phyloP scores from a whole-genome alignment of 106 monocot genomes.

The Dioscorea alata region DNA sequence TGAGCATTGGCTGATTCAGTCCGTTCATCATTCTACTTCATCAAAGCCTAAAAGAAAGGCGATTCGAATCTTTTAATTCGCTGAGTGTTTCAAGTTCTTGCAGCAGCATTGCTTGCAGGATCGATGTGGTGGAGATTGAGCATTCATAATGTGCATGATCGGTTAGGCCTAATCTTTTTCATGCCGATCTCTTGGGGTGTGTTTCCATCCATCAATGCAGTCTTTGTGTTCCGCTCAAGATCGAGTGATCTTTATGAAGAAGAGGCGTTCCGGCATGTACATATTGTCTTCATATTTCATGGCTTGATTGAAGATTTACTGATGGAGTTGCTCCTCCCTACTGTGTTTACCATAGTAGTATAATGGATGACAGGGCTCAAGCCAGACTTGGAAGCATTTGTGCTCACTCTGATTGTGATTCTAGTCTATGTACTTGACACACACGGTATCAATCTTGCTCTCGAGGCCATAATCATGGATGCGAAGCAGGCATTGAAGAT shows the following conservation, averaged over 20 bases:
- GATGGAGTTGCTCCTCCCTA: slow-evolving; percentile 60
- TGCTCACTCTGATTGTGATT: slow-evolving; percentile 22
- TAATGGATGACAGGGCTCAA: slow-evolving; percentile 51
- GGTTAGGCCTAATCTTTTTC: slow-evolving; percentile 96
- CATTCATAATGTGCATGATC: slow-evolving; percentile 54
- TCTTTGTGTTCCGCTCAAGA: slow-evolving; percentile 68
- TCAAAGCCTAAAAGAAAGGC: slow-evolving; percentile 76
- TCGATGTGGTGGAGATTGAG: slow-evolving; percentile 84
- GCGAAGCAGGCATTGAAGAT: slow-evolving; percentile 36
- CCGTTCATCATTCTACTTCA: slow-evolving; percentile 77
- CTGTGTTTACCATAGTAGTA: slow-evolving; percentile 18
- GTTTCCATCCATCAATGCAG: slow-evolving; percentile 38
- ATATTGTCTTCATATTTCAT: slow-evolving; percentile 54
- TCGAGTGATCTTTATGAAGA: slow-evolving; percentile 36
- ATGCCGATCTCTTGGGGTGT: slow-evolving; percentile 91
- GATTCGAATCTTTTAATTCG: slow-evolving; percentile 83
- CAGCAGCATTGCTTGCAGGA: slow-evolving; percentile 63
- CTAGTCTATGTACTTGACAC: slow-evolving; percentile 46
- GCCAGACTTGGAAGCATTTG: slow-evolving; percentile 14
- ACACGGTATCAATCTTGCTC: slow-evolving; percentile 36
- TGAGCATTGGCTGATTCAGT: slow-evolving; percentile 55
- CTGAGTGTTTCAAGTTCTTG: slow-evolving; percentile 75
- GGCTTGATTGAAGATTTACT: slow-evolving; percentile 41
- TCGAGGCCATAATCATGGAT: slow-evolving; percentile 52
- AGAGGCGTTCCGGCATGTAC: slow-evolving; percentile 50